Conservation (phyloP, 768 basidiomycete genomes). For the Suillus tomentosus region DNA sequence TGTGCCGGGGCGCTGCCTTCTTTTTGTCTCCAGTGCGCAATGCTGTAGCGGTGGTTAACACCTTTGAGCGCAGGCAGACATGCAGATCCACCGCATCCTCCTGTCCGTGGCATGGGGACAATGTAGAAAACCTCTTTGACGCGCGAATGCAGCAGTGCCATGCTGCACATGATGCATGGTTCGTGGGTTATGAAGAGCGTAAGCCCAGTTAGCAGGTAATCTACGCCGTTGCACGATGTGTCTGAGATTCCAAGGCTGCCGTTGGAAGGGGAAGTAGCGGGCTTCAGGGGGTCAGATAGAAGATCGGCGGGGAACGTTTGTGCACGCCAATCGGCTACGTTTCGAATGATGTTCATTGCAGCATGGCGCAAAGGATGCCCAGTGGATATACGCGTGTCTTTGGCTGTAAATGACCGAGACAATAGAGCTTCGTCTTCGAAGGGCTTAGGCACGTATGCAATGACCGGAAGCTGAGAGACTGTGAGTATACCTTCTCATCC, state of each 20-base stretch:
- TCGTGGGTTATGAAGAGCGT: constrained; percentile 93
- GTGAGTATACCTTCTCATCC: not conserved
- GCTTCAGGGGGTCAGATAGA: not conserved
- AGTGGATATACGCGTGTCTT: constrained; percentile 71
- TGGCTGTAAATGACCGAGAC: constrained; percentile 47
- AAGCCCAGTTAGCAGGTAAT: constrained; percentile 86
- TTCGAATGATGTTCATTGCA: constrained; percentile 71
- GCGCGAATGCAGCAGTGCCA: constrained; percentile 95
- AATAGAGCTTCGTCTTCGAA: constrained; percentile 36
- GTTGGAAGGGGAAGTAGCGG: not conserved
- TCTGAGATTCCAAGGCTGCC: constrained; percentile 16
- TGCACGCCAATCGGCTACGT: constrained; percentile 60
- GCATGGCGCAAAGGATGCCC: constrained; percentile 86
- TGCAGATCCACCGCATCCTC: constrained; percentile 80
- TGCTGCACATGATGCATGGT: constrained; percentile 97
- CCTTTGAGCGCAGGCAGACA: constrained; percentile 81
- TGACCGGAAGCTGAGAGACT: constrained; percentile 65
- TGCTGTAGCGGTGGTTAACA: constrained; percentile 86
- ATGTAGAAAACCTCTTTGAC: constrained; percentile 85
- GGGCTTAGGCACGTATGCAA: constrained; percentile 65
- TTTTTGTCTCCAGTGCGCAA: constrained; percentile 61
- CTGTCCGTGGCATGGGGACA: constrained; percentile 71
- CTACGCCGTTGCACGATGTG: constrained; percentile 57
- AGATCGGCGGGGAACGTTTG: constrained; percentile 14
- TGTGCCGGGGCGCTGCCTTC: constrained; percentile 2